Evolutionary conservation across 2,329 filamentous ascomycete species (phyloP), one percentile per base, ranked within the genome.

Genomic region (Juglanconis oblonga): DNA sequence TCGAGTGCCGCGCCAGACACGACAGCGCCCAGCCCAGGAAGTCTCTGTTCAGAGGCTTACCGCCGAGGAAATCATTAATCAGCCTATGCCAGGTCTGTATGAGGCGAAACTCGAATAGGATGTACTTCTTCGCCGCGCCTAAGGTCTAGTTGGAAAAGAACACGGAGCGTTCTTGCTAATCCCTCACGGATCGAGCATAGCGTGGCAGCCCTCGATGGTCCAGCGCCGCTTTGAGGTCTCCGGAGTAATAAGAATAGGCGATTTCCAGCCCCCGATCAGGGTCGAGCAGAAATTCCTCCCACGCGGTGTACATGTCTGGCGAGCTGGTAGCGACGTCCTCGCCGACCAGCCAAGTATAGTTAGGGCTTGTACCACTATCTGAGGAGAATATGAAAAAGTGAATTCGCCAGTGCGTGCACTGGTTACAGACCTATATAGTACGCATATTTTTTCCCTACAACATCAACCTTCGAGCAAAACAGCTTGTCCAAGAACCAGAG

Each of bases 21-120:
- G 11, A 9, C 45, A 56, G 29, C 47, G 54, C 29, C 45, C 17
- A 17, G 33, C 45, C 45, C 35, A 56, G 45, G 24, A 56, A 42
- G 10, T 9, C n/a, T 4, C 8, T n/a, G 17, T 56, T 31, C n/a
- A 56, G 29, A 40, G 45, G 54, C 24, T 40, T 7, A 49, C 54
- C 47, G 5, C 45, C 35, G 33, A 56, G 35, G 54, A 57, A 6
- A 7, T 50, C 17, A 14, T 50, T 35, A 33, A 33, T 38, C 29
- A 50, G 54, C 29, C 45, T n/a, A n/a, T 40, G 54, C 45, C 45
- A 57, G n/a, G 54, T 57, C 45, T 35, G 54, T 4, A 57, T 49
- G 10, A 57, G 45, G 24, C 54, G 17, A n/a, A 11, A 33, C 29
- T 57, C 54, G 17, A 36, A 57, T 14, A 57, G 10, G 11, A 13